Conservation (phyloP, 306 rosid genomes). For the Vigna radiata region DNA sequence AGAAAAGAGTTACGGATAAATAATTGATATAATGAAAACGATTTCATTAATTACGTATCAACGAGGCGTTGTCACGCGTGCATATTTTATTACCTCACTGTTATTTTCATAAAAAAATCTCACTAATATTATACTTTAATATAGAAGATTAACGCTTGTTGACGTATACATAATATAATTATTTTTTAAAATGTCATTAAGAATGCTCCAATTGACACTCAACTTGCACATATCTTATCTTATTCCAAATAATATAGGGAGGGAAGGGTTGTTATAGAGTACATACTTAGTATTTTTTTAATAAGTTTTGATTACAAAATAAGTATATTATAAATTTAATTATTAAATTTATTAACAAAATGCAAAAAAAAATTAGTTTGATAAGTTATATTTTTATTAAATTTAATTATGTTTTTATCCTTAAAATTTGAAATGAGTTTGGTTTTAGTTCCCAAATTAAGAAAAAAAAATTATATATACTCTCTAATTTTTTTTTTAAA, state of each 20-base stretch:
- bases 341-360: too few species aligned
- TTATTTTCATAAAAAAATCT: neutral
- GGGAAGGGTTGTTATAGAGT: neutral
- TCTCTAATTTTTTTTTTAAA: too few species aligned
- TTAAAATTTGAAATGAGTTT: too few species aligned
- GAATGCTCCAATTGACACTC: slow-evolving; percentile 2
- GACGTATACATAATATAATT: neutral
- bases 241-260: neutral
- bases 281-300: neutral
- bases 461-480: too few species aligned
- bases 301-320: too few species aligned
- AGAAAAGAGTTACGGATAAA: neutral
- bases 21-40: neutral
- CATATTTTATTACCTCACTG: neutral
- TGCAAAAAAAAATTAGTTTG: too few species aligned
- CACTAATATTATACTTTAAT: neutral
- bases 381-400: too few species aligned
- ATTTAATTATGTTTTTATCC: too few species aligned
- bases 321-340: too few species aligned
- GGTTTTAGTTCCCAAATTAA: too few species aligned
- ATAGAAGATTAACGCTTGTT: neutral
- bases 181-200: neutral
- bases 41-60: neutral
- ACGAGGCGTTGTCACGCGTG: neutral
- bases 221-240: neutral